Evolutionary conservation across 805 yeast species (phyloP), one percentile per base, ranked within the genome.

Genomic region (Starmerella sirachaensis): DNA sequence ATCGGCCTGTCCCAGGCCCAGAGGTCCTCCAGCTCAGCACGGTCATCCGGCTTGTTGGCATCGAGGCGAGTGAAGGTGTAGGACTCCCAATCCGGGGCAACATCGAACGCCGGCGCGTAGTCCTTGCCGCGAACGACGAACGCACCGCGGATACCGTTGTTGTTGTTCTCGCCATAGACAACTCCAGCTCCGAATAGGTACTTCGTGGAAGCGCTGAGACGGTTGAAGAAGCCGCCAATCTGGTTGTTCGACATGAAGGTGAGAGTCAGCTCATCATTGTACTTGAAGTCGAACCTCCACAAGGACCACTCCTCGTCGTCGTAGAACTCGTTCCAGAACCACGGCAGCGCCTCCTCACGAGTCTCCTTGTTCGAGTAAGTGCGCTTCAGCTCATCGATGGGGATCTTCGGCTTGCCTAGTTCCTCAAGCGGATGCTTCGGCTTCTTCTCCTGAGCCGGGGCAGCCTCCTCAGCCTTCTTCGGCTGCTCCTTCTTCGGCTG

Each of bases 81-180:
- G 34, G 95, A 83, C 69, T 88, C 97, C 93, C 94, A 85, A 69
- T 91, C 98, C 64, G 98, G 96, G 59, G 97, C 98, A 63, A 91
- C 97, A 50, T 88, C 81, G 59, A 88, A 84, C 48, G 95, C 98
- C 63, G 96, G 94, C 41, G 54, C 72, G 60, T 55, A 66, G 46
- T 88, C 94, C 66, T 88, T 83, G 57, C 98, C 98, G 70, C 97
- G 85, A 59, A 88, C 78, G 59, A 91, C 66, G 73, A 88, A 78
- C 60, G 79, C 93, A 71, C 94, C 96, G 54, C 82, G 69, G 61
- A 88, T 86, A 71, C 96, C 97, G 69, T 88, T 88, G 78, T 78
- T 70, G 80, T 85, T 88, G 85, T 85, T 84, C 72, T 82, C 96
- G 67, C 98, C 98, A 70, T 81, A 88, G 53, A 91, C 97, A 56